Base-by-base conservation (phyloP, 805 yeast genomes). In the Starmera pachycereana region DNA sequence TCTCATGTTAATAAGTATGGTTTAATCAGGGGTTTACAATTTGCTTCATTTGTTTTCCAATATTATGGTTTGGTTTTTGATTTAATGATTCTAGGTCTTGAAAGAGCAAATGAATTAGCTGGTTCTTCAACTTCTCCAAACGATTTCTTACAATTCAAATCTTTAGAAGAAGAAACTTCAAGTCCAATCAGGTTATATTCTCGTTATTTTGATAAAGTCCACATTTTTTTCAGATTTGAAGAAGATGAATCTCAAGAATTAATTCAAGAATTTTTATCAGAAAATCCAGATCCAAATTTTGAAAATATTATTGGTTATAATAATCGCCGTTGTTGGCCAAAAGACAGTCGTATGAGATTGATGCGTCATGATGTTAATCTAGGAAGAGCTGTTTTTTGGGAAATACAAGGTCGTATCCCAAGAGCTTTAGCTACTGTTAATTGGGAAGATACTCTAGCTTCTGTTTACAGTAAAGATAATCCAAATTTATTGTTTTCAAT, bases 331-430 rank as follows among this genome's bases (percentile, higher is more conserved):
- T 88, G 97, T 55, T 92, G 99, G 99, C 96, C 98, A 4, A 66
- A 84, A 35, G 97, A 92, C 56, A 66, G 80, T 16, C 73, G 97
- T 43, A 92, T 92, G 97, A 74, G 87, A 48, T 62, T 92, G 37
- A 79, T 89, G 78, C 70, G 96, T 35, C 81, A 79, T 43, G 98
- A 92, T 62, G 97, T 90, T 5, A 84, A 87, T 48, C 66, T 92
- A 6, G 98, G 97, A 2, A 68, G 92, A 41, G 97, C 97, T 1
- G 82, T 80, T 0, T 86, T 82, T 56, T 87, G 96, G 96, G 97
- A 92, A 57, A 62, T 92, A 30, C 69, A 77, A 33, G 78, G 82
- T 13, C 69, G 97, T 31, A 59, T 92, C 31, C 97, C 98, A 0
- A 58, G 71, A 4, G 78, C 95, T 0, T 52, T 92, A 11, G 78